phyloP scores from a whole-genome alignment of 2,329 filamentous ascomycete genomes.

The Xenosphaeropsis pyriputrescens region DNA sequence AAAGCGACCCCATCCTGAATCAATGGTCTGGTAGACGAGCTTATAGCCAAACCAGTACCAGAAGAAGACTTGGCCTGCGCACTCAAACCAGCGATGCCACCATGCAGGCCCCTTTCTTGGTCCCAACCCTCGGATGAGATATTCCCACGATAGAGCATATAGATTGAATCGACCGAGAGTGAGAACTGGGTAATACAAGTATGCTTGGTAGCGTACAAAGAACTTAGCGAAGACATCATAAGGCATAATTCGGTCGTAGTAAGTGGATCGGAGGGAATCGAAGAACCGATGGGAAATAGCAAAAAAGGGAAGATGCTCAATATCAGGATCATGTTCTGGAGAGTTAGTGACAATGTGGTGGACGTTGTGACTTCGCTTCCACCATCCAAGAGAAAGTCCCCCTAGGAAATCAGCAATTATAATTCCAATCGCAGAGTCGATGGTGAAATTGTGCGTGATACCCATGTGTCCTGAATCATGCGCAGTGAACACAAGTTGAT shows the following conservation, averaged over 20 bases:
- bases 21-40: slow-evolving; percentile 61
- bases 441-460: slow-evolving; percentile 80
- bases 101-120: slow-evolving; percentile 62
- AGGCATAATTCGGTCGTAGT: slow-evolving; percentile 67
- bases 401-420: slow-evolving; percentile 81
- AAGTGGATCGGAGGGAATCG: slow-evolving; percentile 58
- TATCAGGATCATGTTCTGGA: slow-evolving; percentile 91
- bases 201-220: slow-evolving; percentile 60
- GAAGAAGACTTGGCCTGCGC: slow-evolving; percentile 64
- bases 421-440: slow-evolving; percentile 78
- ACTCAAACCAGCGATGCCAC: slow-evolving; percentile 75
- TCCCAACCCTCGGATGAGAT: slow-evolving; percentile 54
- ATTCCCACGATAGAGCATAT: slow-evolving; percentile 68
- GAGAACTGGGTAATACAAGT: slow-evolving; percentile 72
- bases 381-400: slow-evolving; percentile 86
- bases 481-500: slow-evolving; percentile 84
- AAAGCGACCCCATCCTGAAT: slow-evolving; percentile 53
- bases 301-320: slow-evolving; percentile 81
- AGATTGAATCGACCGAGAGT: slow-evolving; percentile 77
- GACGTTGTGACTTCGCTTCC: slow-evolving; percentile 93
- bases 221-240: slow-evolving; percentile 64
- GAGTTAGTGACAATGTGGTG: slow-evolving; percentile 95
- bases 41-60: slow-evolving; percentile 79
- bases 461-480: slow-evolving; percentile 97
- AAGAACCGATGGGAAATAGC: slow-evolving; percentile 75